Conservation (phyloP, 164 flowering plant genomes). For the Magnolia officinalis region DNA sequence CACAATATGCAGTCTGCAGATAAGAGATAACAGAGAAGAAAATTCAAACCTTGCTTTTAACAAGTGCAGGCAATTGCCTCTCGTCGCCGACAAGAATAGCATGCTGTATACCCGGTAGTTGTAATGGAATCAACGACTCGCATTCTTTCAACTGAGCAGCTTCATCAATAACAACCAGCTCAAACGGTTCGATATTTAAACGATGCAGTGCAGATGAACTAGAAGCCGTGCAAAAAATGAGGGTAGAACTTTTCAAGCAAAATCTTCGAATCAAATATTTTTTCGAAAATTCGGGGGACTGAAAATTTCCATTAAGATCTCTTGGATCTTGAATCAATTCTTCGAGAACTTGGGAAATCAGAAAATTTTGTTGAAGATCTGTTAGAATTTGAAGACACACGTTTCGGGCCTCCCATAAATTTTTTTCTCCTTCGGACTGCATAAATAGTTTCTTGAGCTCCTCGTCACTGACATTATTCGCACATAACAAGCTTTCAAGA, state of each 20-base stretch:
- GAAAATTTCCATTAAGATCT: constrained; percentile 22
- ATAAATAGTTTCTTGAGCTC: constrained; percentile 42
- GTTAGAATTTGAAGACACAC: constrained; percentile 26
- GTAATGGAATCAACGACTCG: constrained; percentile 54
- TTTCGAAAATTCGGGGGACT: constrained; percentile 20
- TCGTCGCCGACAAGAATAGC: constrained; percentile 62
- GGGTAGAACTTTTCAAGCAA: constrained; percentile 29
- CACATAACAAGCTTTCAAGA: constrained; percentile 28
- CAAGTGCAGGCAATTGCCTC: constrained; percentile 49
- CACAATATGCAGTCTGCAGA: background rate
- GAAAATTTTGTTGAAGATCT: constrained; percentile 20
- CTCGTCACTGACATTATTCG: constrained; percentile 24
- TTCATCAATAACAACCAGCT: constrained; percentile 47
- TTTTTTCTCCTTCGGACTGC: background rate
- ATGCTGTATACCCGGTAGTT: constrained; percentile 39
- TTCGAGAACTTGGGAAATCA: constrained; percentile 20
- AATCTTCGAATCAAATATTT: constrained; percentile 17
- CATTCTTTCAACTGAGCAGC: constrained; percentile 68
- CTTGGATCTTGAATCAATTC: constrained; percentile 6
- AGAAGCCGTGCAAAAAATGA: constrained; percentile 49
- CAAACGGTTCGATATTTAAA: constrained; percentile 25
- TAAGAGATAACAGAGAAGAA: background rate
- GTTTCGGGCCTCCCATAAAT: constrained; percentile 8
- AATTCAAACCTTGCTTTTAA: constrained; percentile 38
- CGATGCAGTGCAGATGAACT: constrained; percentile 23